Percentiles rank a stretch among this genome's conserved stretches.
phyloP scores from a whole-genome alignment of 768 basidiomycete species.

The Peribolospora kevripleyi region DNA sequence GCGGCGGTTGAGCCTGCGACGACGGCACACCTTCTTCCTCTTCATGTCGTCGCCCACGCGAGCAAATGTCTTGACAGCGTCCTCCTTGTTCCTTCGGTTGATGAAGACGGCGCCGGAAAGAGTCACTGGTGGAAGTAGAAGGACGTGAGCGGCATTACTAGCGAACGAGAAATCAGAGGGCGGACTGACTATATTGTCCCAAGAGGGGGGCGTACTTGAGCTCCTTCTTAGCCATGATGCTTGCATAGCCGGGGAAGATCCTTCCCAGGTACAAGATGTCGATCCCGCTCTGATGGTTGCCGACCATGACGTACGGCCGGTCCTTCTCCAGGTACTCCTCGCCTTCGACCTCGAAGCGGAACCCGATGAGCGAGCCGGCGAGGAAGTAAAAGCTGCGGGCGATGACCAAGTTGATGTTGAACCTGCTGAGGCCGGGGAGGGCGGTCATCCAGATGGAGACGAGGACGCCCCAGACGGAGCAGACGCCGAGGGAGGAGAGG shows the following conservation, averaged over 20 bases:
- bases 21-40: constrained; percentile 17
- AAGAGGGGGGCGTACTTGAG: constrained; percentile 57
- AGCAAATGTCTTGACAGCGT: constrained; percentile 48
- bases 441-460: constrained; percentile 41
- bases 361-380: constrained; percentile 37
- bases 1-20: background rate
- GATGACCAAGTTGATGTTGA: constrained; percentile 45
- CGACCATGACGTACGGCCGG: constrained; percentile 43
- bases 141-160: background rate
- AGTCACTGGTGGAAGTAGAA: constrained; percentile 26
- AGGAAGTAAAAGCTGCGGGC: constrained; percentile 59
- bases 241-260: constrained; percentile 53
- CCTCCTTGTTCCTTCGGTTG: constrained; percentile 51
- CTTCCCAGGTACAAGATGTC: constrained; percentile 49
- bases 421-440: constrained; percentile 33
- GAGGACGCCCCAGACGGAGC: constrained; percentile 47
- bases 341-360: constrained; percentile 58
- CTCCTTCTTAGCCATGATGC: constrained; percentile 83
- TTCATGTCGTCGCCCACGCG: constrained; percentile 62
- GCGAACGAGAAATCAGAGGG: background rate
- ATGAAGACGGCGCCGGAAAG: constrained; percentile 78
- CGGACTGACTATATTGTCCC: constrained; percentile 41
- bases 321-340: constrained; percentile 46
- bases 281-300: constrained; percentile 83
- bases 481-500: constrained; percentile 40